Evolutionary conservation across 1,284 basidiomycete genomes (phyloP).

Genomic region (Pseudozyma thailandica): DNA sequence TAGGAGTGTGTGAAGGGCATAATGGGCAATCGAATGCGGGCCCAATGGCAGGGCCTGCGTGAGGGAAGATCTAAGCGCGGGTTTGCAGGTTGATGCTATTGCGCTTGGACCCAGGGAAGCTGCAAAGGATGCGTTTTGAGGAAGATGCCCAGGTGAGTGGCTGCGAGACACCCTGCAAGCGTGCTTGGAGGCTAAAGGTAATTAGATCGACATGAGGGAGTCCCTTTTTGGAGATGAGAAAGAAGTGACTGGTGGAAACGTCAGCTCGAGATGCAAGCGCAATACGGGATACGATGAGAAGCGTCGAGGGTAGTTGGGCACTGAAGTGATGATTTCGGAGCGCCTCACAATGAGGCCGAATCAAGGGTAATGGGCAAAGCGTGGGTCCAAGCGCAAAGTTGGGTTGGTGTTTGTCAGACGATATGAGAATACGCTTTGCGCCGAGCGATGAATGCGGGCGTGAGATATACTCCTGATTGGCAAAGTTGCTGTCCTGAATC

Average conservation of each 20-base stretch:
- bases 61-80: not conserved
- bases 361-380: not conserved
- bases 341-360: not conserved
- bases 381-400: not conserved
- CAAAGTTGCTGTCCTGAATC: no score
- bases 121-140: no score
- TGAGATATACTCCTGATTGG: no score
- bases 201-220: no score
- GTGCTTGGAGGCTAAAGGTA: no score
- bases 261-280: no score
- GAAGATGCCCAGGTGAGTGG: not conserved
- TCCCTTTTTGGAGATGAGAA: no score
- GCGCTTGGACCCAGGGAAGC: not conserved
- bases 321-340: not conserved
- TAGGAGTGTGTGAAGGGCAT: slow-evolving; percentile 27
- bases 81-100: not conserved
- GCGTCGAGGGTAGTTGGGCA: not conserved
- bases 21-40: not conserved
- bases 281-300: no score
- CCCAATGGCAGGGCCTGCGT: not conserved
- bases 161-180: not conserved
- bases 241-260: no score
- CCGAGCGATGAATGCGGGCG: no score
- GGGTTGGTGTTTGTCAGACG: not conserved
- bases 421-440: no score